Evolutionary conservation across 768 basidiomycete species (phyloP).

Genomic region (Mycena sanguinolenta): DNA sequence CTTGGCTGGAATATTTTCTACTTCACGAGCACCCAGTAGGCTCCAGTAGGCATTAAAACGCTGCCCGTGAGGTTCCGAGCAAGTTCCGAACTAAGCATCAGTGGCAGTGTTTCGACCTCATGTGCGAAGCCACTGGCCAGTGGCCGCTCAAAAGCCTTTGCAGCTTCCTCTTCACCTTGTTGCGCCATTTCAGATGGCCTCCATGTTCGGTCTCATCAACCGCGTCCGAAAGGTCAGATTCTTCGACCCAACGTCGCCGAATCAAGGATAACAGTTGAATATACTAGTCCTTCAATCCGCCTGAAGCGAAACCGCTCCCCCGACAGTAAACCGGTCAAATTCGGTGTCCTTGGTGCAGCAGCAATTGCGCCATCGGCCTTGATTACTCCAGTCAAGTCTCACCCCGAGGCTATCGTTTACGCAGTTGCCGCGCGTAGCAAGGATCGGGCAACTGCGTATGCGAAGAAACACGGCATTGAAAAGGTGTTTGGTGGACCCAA

Average conservation of each 20-base stretch:
- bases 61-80: no score
- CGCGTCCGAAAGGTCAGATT: conserved; percentile 36
- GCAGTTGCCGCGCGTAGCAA: conserved; percentile 73
- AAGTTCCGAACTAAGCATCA: no score
- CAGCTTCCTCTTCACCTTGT: no score
- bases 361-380: conserved; percentile 65
- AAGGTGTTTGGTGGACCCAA: conserved; percentile 62
- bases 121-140: no score
- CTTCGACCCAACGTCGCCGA: neutral
- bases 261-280: neutral
- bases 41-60: no score
- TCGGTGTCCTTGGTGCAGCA: conserved; percentile 62
- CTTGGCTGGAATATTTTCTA: no score
- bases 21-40: no score
- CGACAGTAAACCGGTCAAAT: conserved; percentile 34
- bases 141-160: no score
- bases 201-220: conserved; percentile 40
- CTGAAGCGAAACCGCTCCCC: conserved; percentile 19
- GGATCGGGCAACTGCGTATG: conserved; percentile 60
- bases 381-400: conserved; percentile 63
- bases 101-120: no score
- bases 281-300: conserved; percentile 18
- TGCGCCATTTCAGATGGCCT: conserved; percentile 38
- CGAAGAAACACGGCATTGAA: conserved; percentile 65
- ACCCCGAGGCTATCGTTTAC: conserved; percentile 67